These are phyloP conservation scores for Penicillium ucsense DNA, from an alignment of 495 filamentous ascomycete species.

Conservation along the genomic window DNA sequence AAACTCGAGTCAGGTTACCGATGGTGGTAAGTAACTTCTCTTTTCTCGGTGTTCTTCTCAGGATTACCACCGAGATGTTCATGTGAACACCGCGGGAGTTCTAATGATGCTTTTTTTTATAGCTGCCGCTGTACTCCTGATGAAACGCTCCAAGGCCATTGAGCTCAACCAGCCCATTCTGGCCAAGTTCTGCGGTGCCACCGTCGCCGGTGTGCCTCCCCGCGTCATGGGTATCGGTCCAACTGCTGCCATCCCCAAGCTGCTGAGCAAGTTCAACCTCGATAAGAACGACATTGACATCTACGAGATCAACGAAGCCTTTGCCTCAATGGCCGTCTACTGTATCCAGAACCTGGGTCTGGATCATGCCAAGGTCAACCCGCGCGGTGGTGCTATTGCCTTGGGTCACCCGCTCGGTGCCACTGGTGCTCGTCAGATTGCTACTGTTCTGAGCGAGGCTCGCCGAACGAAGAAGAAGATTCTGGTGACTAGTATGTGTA, in stretches of 20 bases:
- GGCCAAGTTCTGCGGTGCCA: constrained; percentile 89
- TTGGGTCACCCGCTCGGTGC: constrained; percentile 75
- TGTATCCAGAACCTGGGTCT: constrained; percentile 69
- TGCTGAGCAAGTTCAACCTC: constrained; percentile 71
- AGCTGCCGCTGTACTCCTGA: constrained; percentile 82
- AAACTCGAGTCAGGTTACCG: constrained; percentile 93
- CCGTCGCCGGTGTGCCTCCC: constrained; percentile 79
- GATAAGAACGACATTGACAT: constrained; percentile 78
- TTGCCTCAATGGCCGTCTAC: constrained; percentile 95
- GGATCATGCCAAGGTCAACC: constrained; percentile 81
- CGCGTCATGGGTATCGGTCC: constrained; percentile 97
- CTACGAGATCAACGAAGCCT: constrained; percentile 94
- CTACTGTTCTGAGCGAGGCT: constrained; percentile 75
- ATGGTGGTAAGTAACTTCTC: constrained; percentile 48
- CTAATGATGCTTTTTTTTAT: constrained; percentile 4
- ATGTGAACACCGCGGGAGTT: neutral
- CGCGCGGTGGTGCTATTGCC: constrained; percentile 70
- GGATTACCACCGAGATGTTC: too few relatives aligned
- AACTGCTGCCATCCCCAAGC: constrained; percentile 87
- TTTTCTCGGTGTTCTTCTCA: neutral
- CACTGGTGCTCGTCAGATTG: constrained; percentile 72
- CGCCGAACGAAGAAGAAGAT: constrained; percentile 73
- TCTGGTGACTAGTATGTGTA: constrained; percentile 78
- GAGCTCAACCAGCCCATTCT: constrained; percentile 85
- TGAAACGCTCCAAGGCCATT: constrained; percentile 85